Evolutionary conservation across 1,284 basidiomycete species (phyloP), one percentile per base, ranked within the genome.

Genomic region (Fistulina hepatica): DNA sequence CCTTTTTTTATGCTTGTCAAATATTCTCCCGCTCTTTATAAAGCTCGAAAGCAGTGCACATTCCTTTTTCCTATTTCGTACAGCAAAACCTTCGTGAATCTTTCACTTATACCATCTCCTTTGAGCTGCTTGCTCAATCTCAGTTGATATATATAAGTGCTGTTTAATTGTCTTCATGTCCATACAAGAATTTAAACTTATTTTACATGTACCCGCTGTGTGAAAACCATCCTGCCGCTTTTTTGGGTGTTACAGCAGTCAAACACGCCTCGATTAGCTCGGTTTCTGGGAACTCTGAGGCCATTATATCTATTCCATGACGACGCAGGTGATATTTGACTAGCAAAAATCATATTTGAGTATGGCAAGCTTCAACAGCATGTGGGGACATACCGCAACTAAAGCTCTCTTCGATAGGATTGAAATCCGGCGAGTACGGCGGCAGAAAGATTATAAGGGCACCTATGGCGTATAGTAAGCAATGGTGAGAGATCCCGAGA

Each of bases 391-490:
- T 17, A 22, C 35, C 36, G 32, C 38, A 45, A 33, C 46, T 48
- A 27, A 48, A 49, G 19, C 42, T 44, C 24, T 45, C 40, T 32
- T 49, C 43, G 21, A 49, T 49, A 2, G 48, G 46, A 22, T 39
- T 48, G 23, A 41, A 49, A 30, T 49, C 48, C 2, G 46, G 48
- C 5, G 42, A 49, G 34, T 49, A 49, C 6, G 46, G 44, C 8
- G 48, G 48, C 5, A 49, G 31, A 28, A 46, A 49, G 33, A 45
- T 22, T 8, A 45, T 22, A 17, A 40, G 12, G 21, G 36, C 40
- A 20, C 44, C 48, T 47, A 12, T 9, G 16, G 15, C 6, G 5
- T 7, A 16, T 28, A 11, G 17, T 21, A 22, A 16, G 21, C 20
- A n/a, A 12, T 11, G 2, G 17, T 20, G 4, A 17, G 20, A 27